Evolutionary conservation across 2,329 filamentous ascomycete genomes (phyloP).

Genomic region (Aspergillus puulaauensis): DNA sequence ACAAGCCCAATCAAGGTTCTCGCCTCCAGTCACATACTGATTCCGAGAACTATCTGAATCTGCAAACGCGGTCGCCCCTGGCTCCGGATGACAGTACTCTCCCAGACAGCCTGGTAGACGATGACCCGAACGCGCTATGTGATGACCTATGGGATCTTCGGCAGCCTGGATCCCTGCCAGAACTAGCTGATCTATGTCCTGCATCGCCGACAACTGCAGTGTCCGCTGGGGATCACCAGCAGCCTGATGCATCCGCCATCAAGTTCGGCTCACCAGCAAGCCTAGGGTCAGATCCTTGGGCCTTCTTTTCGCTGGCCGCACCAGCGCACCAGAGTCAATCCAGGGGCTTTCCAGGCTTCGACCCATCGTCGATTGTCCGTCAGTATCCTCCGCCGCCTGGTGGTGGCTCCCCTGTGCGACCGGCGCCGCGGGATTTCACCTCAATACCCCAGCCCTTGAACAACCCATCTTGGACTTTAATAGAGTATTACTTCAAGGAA

Average conservation of each 20-base stretch:
- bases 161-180: constrained; percentile 29
- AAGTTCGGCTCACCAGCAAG: constrained; percentile 21
- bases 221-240: constrained; percentile 6
- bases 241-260: constrained; percentile 15
- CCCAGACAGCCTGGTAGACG: constrained; percentile 11
- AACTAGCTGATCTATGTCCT: constrained; percentile 32
- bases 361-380: constrained; percentile 33
- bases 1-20: constrained; percentile 1
- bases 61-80: constrained; percentile 7
- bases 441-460: constrained; percentile 43
- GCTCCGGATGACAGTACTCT: constrained; percentile 4
- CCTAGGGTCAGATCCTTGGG: constrained; percentile 21
- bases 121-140: constrained; percentile 21
- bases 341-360: constrained; percentile 26
- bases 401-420: constrained; percentile 13
- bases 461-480: constrained; percentile 55
- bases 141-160: constrained; percentile 34
- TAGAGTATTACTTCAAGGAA: constrained; percentile 65
- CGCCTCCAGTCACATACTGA: not conserved
- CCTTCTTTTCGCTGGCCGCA: constrained; percentile 27
- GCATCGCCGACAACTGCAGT: constrained; percentile 22
- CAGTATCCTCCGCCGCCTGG: constrained; percentile 31
- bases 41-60: constrained; percentile 5
- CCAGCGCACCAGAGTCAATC: constrained; percentile 19
- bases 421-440: constrained; percentile 21